phyloP scores from a whole-genome alignment of 371 early-diverging fungal genomes.

The Mortierella sp. region DNA sequence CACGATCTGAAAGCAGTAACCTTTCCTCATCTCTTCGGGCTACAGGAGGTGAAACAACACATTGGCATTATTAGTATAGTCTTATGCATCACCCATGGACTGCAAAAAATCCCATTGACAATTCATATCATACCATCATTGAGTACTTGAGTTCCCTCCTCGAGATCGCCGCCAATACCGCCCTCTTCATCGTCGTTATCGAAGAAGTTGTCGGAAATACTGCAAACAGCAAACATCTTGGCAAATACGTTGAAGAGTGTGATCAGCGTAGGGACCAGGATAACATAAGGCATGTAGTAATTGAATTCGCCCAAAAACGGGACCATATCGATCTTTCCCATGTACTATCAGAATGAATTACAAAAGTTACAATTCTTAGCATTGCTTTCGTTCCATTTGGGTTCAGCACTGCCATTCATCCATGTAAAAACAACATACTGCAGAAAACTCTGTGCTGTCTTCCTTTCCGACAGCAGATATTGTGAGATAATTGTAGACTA shows the following conservation, averaged over 20 bases:
- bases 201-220: slow-evolving; percentile 71
- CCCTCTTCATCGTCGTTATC: slow-evolving; percentile 64
- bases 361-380: slow-evolving; percentile 25
- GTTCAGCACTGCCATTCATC: slow-evolving; percentile 6
- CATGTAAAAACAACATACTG: slow-evolving; percentile 15
- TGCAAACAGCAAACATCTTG: slow-evolving; percentile 76
- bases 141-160: slow-evolving; percentile 50
- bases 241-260: slow-evolving; percentile 86
- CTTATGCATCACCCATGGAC: neutral
- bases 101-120: neutral
- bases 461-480: slow-evolving; percentile 66
- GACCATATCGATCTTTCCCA: slow-evolving; percentile 89
- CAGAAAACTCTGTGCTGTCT: slow-evolving; percentile 48
- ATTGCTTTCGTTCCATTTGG: neutral
- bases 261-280: slow-evolving; percentile 81
- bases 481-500: slow-evolving; percentile 95
- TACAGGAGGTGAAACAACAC: neutral
- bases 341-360: slow-evolving; percentile 65
- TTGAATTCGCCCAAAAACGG: slow-evolving; percentile 93
- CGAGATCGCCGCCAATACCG: slow-evolving; percentile 57
- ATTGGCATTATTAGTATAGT: too few relatives aligned
- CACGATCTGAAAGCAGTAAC: slow-evolving; percentile 39
- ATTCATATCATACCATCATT: slow-evolving; percentile 37
- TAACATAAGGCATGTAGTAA: slow-evolving; percentile 87
- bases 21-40: slow-evolving; percentile 52